phyloP scores from a whole-genome alignment of 306 rosid genomes.

The Trifolium subterraneum region DNA sequence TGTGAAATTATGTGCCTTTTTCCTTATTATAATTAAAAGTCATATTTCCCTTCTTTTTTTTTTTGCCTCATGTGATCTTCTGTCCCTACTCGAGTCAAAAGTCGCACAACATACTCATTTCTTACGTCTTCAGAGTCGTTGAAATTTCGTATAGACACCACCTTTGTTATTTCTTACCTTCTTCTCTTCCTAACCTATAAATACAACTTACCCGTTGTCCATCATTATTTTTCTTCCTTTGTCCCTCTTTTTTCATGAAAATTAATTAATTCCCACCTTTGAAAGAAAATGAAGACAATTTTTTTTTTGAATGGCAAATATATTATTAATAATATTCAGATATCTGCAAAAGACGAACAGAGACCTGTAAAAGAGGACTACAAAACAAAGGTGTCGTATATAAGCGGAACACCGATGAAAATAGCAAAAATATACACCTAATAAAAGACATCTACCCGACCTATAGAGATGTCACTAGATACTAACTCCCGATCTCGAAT shows the following conservation, averaged over 20 bases:
- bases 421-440: too few species aligned
- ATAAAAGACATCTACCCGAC: too few species aligned
- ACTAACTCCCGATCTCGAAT: too few species aligned
- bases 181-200: neutral
- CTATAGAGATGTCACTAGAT: too few species aligned
- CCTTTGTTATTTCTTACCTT: neutral
- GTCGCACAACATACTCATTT: neutral
- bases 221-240: neutral
- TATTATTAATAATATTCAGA: too few species aligned
- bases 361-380: too few species aligned
- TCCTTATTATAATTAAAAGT: too few species aligned
- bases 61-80: neutral
- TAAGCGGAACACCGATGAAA: too few species aligned
- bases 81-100: neutral
- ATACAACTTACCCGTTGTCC: neutral
- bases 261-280: neutral
- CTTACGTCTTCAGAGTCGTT: neutral
- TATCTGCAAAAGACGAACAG: too few species aligned
- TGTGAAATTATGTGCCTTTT: too few species aligned
- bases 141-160: neutral
- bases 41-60: neutral
- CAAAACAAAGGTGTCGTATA: too few species aligned
- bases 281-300: conserved; percentile 41
- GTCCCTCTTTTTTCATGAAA: neutral
- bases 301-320: too few species aligned